Evolutionary conservation across 345 rosid genomes (phyloP).

Genomic region (Ceriops tagal): DNA sequence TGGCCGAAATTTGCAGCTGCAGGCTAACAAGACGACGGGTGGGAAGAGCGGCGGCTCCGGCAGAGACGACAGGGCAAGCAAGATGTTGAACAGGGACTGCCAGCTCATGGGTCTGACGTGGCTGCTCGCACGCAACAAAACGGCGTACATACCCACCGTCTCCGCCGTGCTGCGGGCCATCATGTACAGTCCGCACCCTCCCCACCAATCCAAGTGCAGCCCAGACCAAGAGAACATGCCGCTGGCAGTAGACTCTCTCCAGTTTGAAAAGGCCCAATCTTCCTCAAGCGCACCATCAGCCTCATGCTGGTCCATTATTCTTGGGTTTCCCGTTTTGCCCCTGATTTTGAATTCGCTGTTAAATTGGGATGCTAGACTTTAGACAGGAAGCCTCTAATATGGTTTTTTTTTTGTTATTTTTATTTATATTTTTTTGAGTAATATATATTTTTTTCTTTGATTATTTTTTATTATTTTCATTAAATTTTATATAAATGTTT

Average conservation of each 20-base stretch:
- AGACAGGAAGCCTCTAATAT: neutral
- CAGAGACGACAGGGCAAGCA: constrained; percentile 49
- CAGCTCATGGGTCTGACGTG: constrained; percentile 98
- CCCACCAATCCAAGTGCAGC: constrained; percentile 75
- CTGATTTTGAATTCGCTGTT: constrained; percentile 25
- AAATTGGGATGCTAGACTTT: neutral
- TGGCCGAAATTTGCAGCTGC: constrained; percentile 47
- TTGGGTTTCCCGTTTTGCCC: constrained; percentile 33
- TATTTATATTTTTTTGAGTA: too few species aligned
- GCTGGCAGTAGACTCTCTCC: constrained; percentile 93
- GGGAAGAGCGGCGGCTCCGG: constrained; percentile 2
- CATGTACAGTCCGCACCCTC: constrained; percentile 84
- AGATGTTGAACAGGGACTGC: constrained; percentile 90
- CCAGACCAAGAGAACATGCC: constrained; percentile 99
- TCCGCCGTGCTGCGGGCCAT: constrained; percentile 92
- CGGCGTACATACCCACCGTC: constrained; percentile 92
- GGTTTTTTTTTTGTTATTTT: too few species aligned
- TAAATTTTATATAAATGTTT: too few species aligned
- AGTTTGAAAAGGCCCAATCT: constrained; percentile 52
- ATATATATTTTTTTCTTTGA: too few species aligned
- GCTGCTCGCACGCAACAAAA: constrained; percentile 94
- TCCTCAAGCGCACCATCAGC: constrained; percentile 26
- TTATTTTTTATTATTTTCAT: too few species aligned
- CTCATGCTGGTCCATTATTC: neutral
- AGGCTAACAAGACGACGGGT: constrained; percentile 43